Conservation (phyloP, 225 moss, liverwort and hornwort genomes). For the Polytrichum commune region DNA sequence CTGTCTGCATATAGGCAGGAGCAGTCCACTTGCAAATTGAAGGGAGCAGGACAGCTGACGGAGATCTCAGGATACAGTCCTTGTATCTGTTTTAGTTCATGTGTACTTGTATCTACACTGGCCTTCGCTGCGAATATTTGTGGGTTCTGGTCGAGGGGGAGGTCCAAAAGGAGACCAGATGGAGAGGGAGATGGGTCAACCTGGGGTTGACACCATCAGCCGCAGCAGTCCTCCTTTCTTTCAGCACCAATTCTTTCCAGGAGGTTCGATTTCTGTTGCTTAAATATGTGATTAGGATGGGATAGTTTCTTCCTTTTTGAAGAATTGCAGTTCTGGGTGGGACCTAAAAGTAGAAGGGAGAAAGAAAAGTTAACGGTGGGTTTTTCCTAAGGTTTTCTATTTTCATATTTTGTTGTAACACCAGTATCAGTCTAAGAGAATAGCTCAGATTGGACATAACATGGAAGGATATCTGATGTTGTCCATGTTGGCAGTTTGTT, state of each 20-base stretch:
- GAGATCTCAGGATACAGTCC: not conserved
- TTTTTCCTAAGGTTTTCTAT: too few species aligned
- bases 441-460: too few species aligned
- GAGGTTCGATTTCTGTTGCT: conserved; percentile 38
- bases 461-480: too few species aligned
- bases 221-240: conserved; percentile 55
- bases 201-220: conserved; percentile 29
- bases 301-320: too few species aligned
- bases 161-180: conserved; percentile 23
- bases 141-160: conserved; percentile 8
- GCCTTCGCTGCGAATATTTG: not conserved
- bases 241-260: conserved; percentile 77
- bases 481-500: too few species aligned
- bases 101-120: conserved; percentile 1
- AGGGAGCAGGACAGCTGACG: not conserved
- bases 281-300: too few species aligned
- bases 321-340: too few species aligned
- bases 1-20: too few species aligned
- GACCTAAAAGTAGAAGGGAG: too few species aligned
- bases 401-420: too few species aligned
- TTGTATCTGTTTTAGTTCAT: not conserved
- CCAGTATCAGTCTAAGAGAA: too few species aligned
- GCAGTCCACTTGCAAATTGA: not conserved
- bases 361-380: too few species aligned
- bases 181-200: conserved; percentile 34